Evolutionary conservation across 768 basidiomycete species (phyloP).

Genomic region (Favolaschia claudopus): DNA sequence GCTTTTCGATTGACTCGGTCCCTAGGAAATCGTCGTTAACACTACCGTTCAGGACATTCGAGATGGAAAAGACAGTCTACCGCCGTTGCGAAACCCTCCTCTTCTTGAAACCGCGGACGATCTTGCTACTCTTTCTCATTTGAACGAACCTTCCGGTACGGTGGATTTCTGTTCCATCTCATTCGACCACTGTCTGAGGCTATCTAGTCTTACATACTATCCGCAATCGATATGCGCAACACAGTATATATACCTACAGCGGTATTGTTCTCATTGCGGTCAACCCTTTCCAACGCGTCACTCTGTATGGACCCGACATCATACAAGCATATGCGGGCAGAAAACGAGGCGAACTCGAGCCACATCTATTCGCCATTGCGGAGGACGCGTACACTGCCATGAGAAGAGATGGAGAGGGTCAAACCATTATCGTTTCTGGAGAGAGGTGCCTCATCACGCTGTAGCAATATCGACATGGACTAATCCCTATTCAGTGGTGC

Average conservation of each 20-base stretch:
- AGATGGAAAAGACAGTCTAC: constrained; percentile 80
- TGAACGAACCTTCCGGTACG: constrained; percentile 95
- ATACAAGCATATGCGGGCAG: constrained; percentile 96
- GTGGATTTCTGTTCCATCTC: not conserved
- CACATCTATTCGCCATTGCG: constrained; percentile 98
- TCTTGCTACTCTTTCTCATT: constrained; percentile 95
- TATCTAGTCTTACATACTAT: constrained; percentile 91
- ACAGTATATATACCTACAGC: constrained; percentile 98
- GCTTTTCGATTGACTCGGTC: constrained; percentile 1
- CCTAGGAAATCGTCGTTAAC: constrained; percentile 78
- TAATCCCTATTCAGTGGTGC: constrained; percentile 76
- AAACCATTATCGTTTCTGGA: constrained; percentile 98
- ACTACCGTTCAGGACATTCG: constrained; percentile 84
- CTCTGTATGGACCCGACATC: constrained; percentile 95
- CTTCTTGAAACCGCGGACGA: constrained; percentile 97
- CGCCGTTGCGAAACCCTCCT: constrained; percentile 96
- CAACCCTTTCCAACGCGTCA: constrained; percentile 98
- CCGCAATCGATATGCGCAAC: constrained; percentile 94
- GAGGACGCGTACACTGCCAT: constrained; percentile 99
- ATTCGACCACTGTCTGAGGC: not conserved
- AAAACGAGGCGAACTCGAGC: constrained; percentile 93
- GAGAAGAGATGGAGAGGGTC: constrained; percentile 92
- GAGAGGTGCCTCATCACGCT: constrained; percentile 73
- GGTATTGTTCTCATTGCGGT: constrained; percentile 99
- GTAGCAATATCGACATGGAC: constrained; percentile 16